Percentiles rank a stretch among this genome's conserved stretches.
These are phyloP conservation scores for Malassezia dermatis DNA, from an alignment of 1,284 basidiomycete genomes.

Conservation along the genomic window DNA sequence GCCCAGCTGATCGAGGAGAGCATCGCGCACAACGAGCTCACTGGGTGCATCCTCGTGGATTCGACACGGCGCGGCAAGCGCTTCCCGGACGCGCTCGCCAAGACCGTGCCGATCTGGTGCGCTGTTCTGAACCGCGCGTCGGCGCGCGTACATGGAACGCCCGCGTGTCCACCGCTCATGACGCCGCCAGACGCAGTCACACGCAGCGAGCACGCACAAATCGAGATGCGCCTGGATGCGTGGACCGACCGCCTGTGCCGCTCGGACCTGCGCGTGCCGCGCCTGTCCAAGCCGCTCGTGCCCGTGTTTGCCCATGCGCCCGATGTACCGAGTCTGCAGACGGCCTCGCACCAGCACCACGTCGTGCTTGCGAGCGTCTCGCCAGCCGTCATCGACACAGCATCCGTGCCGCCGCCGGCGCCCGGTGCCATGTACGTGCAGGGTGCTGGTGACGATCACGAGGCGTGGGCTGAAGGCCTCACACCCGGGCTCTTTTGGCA, in stretches of 20 bases:
- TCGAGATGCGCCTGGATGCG: slow-evolving; percentile 55
- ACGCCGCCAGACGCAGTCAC: slow-evolving; percentile 43
- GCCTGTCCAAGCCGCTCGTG: slow-evolving; percentile 54
- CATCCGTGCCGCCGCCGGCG: neutral
- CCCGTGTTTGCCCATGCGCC: slow-evolving; percentile 57
- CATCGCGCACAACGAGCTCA: slow-evolving; percentile 32
- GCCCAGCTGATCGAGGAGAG: slow-evolving; percentile 56
- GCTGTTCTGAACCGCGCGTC: slow-evolving; percentile 71
- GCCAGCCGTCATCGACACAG: slow-evolving; percentile 47
- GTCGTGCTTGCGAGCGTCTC: slow-evolving; percentile 43
- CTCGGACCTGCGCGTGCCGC: slow-evolving; percentile 38
- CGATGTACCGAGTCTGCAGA: neutral
- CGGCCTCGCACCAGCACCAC: slow-evolving; percentile 1
- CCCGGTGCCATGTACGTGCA: slow-evolving; percentile 58
- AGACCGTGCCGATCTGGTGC: slow-evolving; percentile 94
- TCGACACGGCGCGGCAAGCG: slow-evolving; percentile 87
- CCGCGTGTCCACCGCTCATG: slow-evolving; percentile 25
- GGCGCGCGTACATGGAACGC: slow-evolving; percentile 12
- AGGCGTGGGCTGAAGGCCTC: slow-evolving; percentile 69
- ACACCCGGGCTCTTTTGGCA: slow-evolving; percentile 66
- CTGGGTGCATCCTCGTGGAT: slow-evolving; percentile 74
- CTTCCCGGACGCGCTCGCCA: slow-evolving; percentile 84
- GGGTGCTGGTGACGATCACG: slow-evolving; percentile 80
- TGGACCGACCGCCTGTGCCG: slow-evolving; percentile 60
- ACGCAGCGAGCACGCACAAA: slow-evolving; percentile 60